These are phyloP conservation scores for Macrolepiota fuliginosa DNA, from an alignment of 768 basidiomycete genomes.

Conservation along the genomic window DNA sequence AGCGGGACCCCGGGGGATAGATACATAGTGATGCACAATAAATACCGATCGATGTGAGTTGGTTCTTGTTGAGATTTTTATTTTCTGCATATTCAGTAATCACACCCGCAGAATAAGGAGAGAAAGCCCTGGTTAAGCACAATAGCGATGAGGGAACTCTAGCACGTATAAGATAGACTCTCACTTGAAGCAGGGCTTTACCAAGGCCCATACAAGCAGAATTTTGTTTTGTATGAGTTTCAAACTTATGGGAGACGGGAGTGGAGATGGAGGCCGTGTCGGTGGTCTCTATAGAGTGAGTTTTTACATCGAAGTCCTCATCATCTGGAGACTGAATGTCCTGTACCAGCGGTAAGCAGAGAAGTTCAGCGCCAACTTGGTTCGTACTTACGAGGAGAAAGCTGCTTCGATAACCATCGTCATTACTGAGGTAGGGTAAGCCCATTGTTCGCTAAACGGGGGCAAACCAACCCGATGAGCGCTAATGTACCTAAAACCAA, in stretches of 20 bases:
- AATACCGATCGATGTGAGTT: background rate
- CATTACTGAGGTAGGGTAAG: background rate
- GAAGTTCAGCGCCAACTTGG: background rate
- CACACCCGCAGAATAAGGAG: conserved; percentile 2
- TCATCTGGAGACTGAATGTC: background rate
- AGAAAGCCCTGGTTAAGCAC: background rate
- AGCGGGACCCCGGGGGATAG: background rate
- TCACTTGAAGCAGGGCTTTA: background rate
- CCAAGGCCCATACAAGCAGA: background rate
- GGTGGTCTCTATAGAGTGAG: background rate
- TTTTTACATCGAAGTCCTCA: conserved; percentile 1
- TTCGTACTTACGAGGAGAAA: background rate
- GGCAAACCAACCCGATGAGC: background rate
- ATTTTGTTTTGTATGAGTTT: background rate
- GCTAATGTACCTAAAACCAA: background rate
- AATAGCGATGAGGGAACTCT: background rate
- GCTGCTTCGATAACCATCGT: conserved; percentile 2
- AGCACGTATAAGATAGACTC: background rate
- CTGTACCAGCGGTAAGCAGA: background rate
- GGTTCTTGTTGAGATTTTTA: background rate
- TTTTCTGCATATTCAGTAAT: background rate
- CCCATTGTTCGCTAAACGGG: conserved; percentile 11
- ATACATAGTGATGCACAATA: background rate
- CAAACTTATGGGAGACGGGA: background rate
- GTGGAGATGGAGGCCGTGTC: background rate